Evolutionary conservation across 495 filamentous ascomycete species (phyloP).

Genomic region (Chaetomium cochliodes): DNA sequence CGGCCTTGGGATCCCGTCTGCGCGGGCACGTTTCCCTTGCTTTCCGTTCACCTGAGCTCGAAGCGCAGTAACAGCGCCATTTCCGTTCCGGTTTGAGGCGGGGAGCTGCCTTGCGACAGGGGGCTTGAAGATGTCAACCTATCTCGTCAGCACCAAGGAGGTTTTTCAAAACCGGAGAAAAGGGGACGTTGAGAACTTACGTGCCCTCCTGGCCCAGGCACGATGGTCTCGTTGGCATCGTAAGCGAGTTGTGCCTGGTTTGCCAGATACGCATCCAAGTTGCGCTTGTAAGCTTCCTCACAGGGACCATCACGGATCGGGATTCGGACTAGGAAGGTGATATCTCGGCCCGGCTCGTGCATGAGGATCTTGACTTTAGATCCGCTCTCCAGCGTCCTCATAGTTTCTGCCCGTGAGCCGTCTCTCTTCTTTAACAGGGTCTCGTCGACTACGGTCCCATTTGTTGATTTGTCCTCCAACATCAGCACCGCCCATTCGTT

Average conservation of each 20-base stretch:
- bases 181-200: constrained; percentile 29
- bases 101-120: constrained; percentile 10
- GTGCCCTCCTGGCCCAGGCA: constrained; percentile 48
- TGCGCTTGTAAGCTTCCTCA: constrained; percentile 57
- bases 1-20: constrained; percentile 42
- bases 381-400: constrained; percentile 67
- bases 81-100: not conserved
- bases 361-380: constrained; percentile 70
- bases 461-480: constrained; percentile 88
- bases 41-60: constrained; percentile 5
- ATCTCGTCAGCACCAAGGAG: not conserved
- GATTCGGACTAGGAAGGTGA: constrained; percentile 83
- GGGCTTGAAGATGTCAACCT: constrained; percentile 38
- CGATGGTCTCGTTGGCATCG: constrained; percentile 44
- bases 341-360: constrained; percentile 44
- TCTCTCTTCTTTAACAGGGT: constrained; percentile 54
- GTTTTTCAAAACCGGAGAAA: not conserved
- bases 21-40: not conserved
- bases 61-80: constrained; percentile 10
- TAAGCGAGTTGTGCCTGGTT: constrained; percentile 21
- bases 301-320: constrained; percentile 63
- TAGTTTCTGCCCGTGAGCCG: constrained; percentile 37
- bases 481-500: constrained; percentile 78
- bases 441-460: constrained; percentile 83
- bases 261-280: constrained; percentile 55